phyloP scores from a whole-genome alignment of 2,329 filamentous ascomycete genomes.

The Ploettnerulaceae sp. region DNA sequence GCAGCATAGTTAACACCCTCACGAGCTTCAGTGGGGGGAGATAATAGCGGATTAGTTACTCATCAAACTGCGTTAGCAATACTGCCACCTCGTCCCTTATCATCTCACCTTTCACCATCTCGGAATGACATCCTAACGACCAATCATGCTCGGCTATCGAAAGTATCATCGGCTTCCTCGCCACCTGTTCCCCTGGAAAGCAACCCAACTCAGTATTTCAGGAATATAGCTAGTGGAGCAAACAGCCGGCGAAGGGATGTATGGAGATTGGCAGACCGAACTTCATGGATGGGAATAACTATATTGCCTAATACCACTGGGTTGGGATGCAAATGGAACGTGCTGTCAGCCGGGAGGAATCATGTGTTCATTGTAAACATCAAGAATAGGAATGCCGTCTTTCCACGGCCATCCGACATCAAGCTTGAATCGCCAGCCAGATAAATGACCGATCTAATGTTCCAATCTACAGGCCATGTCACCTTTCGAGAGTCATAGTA shows the following conservation, averaged over 20 bases:
- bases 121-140: neutral
- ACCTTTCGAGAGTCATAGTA: slow-evolving; percentile 13
- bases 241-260: no score
- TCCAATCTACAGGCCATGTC: slow-evolving; percentile 10
- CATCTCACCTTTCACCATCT: neutral
- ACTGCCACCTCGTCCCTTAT: neutral
- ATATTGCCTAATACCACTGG: neutral
- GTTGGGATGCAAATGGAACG: neutral
- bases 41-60: neutral
- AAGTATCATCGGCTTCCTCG: neutral
- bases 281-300: neutral
- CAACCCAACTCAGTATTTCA: neutral
- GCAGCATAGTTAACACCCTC: neutral
- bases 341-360: slow-evolving; percentile 1
- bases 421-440: slow-evolving; percentile 14
- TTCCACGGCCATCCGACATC: slow-evolving; percentile 12
- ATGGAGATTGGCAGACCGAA: no score
- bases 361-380: slow-evolving; percentile 12
- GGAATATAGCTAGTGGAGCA: neutral
- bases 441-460: slow-evolving; percentile 12
- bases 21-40: neutral
- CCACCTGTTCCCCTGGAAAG: neutral
- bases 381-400: slow-evolving; percentile 11
- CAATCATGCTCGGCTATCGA: neutral
- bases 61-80: neutral